Base-by-base conservation (phyloP, 78 protist genomes). In the Speleostelium caveatum region DNA sequence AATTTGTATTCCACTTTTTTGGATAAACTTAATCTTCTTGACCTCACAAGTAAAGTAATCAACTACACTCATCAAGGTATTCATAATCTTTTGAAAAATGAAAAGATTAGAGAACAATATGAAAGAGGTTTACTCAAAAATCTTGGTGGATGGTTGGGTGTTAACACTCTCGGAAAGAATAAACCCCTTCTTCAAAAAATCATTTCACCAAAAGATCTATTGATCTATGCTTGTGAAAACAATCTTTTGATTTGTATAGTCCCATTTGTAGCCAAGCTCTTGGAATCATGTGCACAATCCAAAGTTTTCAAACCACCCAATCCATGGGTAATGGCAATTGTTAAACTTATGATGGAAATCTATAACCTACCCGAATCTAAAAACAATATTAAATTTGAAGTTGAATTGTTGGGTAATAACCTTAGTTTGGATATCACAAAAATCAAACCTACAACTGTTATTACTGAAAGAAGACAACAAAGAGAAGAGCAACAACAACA, bases 141-240 rank as follows among this genome's bases (percentile, higher is more conserved):
- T 62, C 90, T 99, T 7, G 99, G 99, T 63, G 35, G 88, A 21
- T 99, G 98, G 99, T 92, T 99, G 1, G 99, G 99, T 36, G 17
- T 60, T 69, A 38, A 93, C 60, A 99, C 99, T 22, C 75, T 99
- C 24, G 95, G 92, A 7, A 56, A 85, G 45, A 97, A 97, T 97
- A 95, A 71, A 61, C 99, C 99, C 16, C 63, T 99, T 39, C 86
- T 98, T 28, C 96, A 86, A 75, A 90, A 83, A 38, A 79, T 96
- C 61, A 79, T 99, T 22, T 93, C 97, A 51, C 80, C 99, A 24
- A 96, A 97, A 92, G 99, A 95, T 39, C 76, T 99, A 8, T 7
- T 99, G n/a, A 26, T 95, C 35, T 94, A 96, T 33, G 98, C 99
- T 17, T 94, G 73, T 75, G 95, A 86, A 35, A 24, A 73, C 30